Percentiles rank a stretch among this genome's conserved stretches.
phyloP scores from a whole-genome alignment of 202 grass and related monocot genomes.

The Carex sylvatica region DNA sequence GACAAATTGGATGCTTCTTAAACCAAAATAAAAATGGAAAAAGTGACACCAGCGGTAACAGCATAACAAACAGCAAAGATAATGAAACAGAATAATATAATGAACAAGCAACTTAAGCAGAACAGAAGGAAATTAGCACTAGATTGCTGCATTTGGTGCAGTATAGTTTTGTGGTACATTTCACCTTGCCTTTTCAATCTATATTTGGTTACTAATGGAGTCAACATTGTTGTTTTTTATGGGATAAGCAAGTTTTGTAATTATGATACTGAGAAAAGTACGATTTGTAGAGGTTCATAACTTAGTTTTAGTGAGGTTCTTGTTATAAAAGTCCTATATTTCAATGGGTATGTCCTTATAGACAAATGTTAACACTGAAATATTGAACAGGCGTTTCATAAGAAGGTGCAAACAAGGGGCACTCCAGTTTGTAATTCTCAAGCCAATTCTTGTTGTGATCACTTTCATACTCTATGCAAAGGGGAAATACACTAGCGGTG shows the following conservation, averaged over 20 bases:
- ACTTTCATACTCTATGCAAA: conserved; percentile 93
- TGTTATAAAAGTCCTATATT: not conserved
- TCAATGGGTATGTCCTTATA: not conserved
- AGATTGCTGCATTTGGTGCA: not conserved
- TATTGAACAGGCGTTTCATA: conserved; percentile 86
- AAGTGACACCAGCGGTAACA: not conserved
- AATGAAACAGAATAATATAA: not conserved
- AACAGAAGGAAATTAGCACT: not conserved
- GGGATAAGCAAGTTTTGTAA: not conserved
- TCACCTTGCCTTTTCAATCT: not conserved
- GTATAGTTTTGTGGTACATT: not conserved
- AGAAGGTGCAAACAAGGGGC: conserved; percentile 96
- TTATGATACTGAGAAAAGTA: not conserved
- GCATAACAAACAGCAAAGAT: not conserved
- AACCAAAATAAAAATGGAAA: not conserved
- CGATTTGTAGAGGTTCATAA: not conserved
- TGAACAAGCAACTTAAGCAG: not conserved
- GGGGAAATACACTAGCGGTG: conserved; percentile 84
- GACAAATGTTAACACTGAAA: conserved; percentile 2
- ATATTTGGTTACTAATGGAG: not conserved
- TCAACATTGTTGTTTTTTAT: not conserved
- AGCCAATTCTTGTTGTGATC: conserved; percentile 95
- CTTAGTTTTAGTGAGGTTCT: not conserved
- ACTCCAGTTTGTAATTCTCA: conserved; percentile 97
- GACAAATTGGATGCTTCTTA: not conserved